Percentiles rank a stretch among this genome's conserved stretches.
phyloP scores from a whole-genome alignment of 1,284 basidiomycete species.

The Testicularia cyperi region DNA sequence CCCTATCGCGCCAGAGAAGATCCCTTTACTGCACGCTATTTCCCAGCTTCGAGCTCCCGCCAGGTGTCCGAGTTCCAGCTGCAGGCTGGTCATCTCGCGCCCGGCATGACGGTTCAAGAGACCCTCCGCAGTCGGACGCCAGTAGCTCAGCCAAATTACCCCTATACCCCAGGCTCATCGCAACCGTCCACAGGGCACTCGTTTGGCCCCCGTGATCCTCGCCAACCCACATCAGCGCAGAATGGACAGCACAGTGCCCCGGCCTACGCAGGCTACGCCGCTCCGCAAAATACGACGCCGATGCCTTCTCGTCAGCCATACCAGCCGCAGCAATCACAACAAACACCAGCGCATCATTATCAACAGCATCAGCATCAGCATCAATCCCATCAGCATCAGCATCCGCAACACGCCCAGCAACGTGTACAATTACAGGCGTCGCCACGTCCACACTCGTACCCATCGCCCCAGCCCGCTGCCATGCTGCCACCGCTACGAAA shows the following conservation, averaged over 20 bases:
- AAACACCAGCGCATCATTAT: slow-evolving; percentile 1
- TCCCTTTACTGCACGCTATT: slow-evolving; percentile 45
- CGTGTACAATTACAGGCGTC: too few species aligned
- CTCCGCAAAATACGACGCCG: too few species aligned
- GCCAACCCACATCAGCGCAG: slow-evolving; percentile 10
- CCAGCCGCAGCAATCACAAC: slow-evolving; percentile 8
- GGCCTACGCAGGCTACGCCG: too few species aligned
- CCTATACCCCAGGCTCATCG: slow-evolving; percentile 7
- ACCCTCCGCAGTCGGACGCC: slow-evolving; percentile 20
- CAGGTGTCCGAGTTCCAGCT: slow-evolving; percentile 54
- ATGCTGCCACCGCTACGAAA: slow-evolving; percentile 3
- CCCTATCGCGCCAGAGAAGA: slow-evolving; percentile 35
- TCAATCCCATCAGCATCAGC: slow-evolving; percentile 1
- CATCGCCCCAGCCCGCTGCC: slow-evolving; percentile 5
- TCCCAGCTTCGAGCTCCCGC: slow-evolving; percentile 50
- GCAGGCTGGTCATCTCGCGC: slow-evolving; percentile 34
- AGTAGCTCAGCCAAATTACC: slow-evolving; percentile 5
- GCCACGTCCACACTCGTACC: slow-evolving; percentile 20
- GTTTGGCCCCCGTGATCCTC: slow-evolving; percentile 33
- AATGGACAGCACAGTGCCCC: slow-evolving; percentile 7
- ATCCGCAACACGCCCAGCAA: too few species aligned
- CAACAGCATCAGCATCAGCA: slow-evolving; percentile 1
- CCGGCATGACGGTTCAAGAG: slow-evolving; percentile 56
- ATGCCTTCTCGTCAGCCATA: slow-evolving; percentile 16
- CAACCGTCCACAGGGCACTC: slow-evolving; percentile 24